These are phyloP conservation scores for Lipomyces anomalus DNA, from an alignment of 805 yeast genomes.

Conservation along the genomic window DNA sequence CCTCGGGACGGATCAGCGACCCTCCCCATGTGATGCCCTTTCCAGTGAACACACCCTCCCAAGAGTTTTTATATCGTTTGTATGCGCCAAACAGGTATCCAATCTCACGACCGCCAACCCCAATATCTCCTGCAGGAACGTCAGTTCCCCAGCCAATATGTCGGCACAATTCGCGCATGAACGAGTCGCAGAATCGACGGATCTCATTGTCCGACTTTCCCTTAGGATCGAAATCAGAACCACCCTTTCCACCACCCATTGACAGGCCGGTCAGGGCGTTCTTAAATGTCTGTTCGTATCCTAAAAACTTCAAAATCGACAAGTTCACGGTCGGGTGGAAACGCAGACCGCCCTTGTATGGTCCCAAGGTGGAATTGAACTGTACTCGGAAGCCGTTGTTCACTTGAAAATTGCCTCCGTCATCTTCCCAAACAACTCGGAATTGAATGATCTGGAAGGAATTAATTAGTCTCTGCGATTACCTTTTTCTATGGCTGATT, in stretches of 20 bases:
- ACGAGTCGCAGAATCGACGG: conserved; percentile 92
- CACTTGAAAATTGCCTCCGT: conserved; percentile 82
- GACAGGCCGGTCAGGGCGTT: conserved; percentile 93
- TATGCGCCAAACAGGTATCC: conserved; percentile 96
- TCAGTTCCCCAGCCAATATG: conserved; percentile 97
- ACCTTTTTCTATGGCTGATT: too few relatives aligned
- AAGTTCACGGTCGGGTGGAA: conserved; percentile 96
- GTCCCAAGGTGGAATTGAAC: conserved; percentile 97
- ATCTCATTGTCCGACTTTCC: conserved; percentile 89
- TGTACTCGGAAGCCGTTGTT: conserved; percentile 98
- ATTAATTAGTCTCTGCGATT: too few relatives aligned
- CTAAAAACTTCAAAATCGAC: conserved; percentile 90
- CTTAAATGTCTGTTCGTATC: conserved; percentile 97
- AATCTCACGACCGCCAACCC: conserved; percentile 94
- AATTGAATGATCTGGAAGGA: conserved; percentile 76
- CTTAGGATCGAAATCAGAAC: conserved; percentile 96
- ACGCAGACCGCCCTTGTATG: conserved; percentile 98
- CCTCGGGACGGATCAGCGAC: conserved; percentile 97
- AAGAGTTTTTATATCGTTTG: conserved; percentile 82
- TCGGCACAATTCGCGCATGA: conserved; percentile 92
- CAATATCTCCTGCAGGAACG: conserved; percentile 99
- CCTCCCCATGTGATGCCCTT: conserved; percentile 99
- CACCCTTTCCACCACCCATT: conserved; percentile 99
- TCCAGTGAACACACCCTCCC: conserved; percentile 97
- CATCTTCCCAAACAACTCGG: conserved; percentile 98